Evolutionary conservation across 768 basidiomycete genomes (phyloP).

Genomic region (Russula sp.): DNA sequence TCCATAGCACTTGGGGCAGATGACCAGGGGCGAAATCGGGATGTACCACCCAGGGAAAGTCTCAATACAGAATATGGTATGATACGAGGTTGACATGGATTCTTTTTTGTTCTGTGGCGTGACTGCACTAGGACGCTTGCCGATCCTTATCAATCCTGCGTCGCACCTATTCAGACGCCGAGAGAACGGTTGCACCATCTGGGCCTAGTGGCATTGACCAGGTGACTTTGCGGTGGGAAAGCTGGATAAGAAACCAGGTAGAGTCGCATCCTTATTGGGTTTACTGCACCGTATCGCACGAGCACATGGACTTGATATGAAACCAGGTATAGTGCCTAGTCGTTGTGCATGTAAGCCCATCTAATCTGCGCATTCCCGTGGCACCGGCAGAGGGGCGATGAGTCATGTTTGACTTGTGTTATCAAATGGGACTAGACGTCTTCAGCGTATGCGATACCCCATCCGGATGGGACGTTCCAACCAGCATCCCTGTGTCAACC

Average conservation of each 20-base stretch:
- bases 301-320: neutral
- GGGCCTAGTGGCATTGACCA: neutral
- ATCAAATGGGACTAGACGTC: slow-evolving; percentile 2
- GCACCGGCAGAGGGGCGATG: neutral
- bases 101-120: neutral
- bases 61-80: slow-evolving; percentile 5
- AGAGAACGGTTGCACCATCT: neutral
- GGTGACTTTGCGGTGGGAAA: slow-evolving; percentile 13
- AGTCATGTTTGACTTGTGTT: slow-evolving; percentile 3
- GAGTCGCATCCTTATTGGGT: slow-evolving; percentile 11
- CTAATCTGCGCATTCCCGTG: slow-evolving; percentile 2
- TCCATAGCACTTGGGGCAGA: neutral
- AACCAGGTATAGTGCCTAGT: neutral
- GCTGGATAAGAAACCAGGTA: neutral
- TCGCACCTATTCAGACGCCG: slow-evolving; percentile 5
- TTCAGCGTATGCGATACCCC: slow-evolving; percentile 9
- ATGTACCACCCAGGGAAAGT: neutral
- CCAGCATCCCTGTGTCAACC: slow-evolving; percentile 3
- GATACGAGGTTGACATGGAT: neutral
- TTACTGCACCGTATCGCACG: neutral
- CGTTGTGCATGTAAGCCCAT: neutral
- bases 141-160: slow-evolving; percentile 8
- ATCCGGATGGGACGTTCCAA: slow-evolving; percentile 9
- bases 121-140: neutral
- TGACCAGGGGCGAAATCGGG: neutral